phyloP scores from a whole-genome alignment of 139 green algal genomes.

The Dunaliella primolecta region DNA sequence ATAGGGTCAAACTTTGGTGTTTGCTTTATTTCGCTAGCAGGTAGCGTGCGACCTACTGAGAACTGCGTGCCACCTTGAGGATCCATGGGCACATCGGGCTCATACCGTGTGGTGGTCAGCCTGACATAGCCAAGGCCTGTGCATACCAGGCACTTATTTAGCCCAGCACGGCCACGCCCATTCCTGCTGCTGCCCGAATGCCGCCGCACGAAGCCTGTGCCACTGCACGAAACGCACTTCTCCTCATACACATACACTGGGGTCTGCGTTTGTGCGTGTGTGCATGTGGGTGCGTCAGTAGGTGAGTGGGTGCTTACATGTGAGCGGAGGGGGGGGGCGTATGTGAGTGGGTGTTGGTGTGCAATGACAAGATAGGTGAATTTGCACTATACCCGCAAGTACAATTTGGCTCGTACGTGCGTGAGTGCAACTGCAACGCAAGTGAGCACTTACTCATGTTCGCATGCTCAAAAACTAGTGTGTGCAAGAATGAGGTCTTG shows the following conservation, averaged over 20 bases:
- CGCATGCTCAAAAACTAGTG: no score
- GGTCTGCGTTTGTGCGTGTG: background rate
- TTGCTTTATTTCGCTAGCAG: background rate
- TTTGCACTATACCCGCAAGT: no score
- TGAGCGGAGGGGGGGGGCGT: no score
- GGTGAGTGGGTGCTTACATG: background rate
- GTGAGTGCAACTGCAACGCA: no score
- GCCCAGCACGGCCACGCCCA: background rate
- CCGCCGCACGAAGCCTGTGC: background rate
- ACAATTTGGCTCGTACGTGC: no score
- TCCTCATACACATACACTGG: slow-evolving; percentile 13
- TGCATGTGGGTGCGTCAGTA: background rate
- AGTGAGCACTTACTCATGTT: no score
- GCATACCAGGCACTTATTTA: slow-evolving; percentile 2
- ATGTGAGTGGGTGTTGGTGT: no score
- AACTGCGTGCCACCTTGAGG: background rate
- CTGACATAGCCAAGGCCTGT: background rate
- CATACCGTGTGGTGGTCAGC: background rate
- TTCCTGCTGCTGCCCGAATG: background rate
- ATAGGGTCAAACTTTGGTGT: background rate
- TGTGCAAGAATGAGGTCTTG: no score
- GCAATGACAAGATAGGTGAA: no score
- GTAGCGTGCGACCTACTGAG: background rate
- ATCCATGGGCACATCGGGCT: background rate
- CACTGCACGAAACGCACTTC: slow-evolving; percentile 2